phyloP scores from a whole-genome alignment of 139 green algal species.

The Coelastrella sp. region DNA sequence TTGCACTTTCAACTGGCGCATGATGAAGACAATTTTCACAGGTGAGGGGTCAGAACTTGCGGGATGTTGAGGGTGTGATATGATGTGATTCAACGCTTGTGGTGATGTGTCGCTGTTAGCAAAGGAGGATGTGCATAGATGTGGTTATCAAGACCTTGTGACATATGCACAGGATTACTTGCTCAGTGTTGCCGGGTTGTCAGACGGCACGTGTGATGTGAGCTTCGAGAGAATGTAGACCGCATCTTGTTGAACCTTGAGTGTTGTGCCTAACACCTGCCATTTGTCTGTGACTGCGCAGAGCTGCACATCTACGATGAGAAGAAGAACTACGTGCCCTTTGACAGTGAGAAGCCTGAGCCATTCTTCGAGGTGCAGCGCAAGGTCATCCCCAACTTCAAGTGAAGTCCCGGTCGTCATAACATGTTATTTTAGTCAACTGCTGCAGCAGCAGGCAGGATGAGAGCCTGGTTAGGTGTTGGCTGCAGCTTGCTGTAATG shows the following conservation, averaged over 20 bases:
- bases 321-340: constrained; percentile 88
- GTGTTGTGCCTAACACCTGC: neutral
- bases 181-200: no score
- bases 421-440: no score
- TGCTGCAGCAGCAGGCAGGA: neutral
- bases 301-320: constrained; percentile 94
- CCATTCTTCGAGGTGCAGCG: constrained; percentile 84
- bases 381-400: constrained; percentile 74
- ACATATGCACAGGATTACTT: neutral
- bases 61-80: neutral
- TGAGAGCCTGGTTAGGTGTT: neutral
- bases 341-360: constrained; percentile 88
- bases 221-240: no score
- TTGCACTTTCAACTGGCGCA: constrained; percentile 91
- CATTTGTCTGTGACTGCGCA: neutral
- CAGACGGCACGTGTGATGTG: no score
- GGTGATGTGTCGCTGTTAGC: neutral
- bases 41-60: neutral
- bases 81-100: no score
- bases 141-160: neutral
- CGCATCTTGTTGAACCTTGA: no score
- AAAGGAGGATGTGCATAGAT: no score
- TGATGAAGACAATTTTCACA: constrained; percentile 96
- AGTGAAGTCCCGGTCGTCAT: constrained; percentile 41
- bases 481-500: no score